Evolutionary conservation across 1,284 basidiomycete genomes (phyloP).

Genomic region (Phellopilus nigrolimitatus): DNA sequence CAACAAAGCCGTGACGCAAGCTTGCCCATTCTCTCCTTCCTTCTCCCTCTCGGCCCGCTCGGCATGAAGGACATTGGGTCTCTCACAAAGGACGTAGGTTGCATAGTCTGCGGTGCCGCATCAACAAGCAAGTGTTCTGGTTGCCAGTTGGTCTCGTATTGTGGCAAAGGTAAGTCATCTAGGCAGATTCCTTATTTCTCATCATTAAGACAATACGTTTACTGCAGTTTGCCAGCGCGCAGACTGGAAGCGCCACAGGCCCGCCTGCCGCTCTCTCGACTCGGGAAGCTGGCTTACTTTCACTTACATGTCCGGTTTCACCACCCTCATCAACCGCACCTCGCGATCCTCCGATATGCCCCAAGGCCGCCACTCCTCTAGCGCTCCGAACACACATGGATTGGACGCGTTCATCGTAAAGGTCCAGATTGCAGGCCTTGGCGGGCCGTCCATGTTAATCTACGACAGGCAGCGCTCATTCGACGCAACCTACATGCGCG

Average conservation of each 20-base stretch:
- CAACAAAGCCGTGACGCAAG: not conserved
- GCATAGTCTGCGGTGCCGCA: slow-evolving; percentile 4
- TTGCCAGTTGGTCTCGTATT: slow-evolving; percentile 13
- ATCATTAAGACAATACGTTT: not conserved
- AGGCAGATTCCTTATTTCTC: not conserved
- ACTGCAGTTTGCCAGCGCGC: slow-evolving; percentile 7
- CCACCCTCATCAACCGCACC: not conserved
- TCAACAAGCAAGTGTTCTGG: slow-evolving; percentile 1
- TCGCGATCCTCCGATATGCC: not conserved
- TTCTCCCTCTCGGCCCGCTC: slow-evolving; percentile 8
- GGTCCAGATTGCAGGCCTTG: not conserved
- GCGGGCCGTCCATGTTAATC: slow-evolving; percentile 3
- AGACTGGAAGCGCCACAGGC: slow-evolving; percentile 13
- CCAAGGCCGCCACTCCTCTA: not conserved
- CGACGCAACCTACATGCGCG: not conserved
- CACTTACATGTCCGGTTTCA: not conserved
- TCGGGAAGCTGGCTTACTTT: slow-evolving; percentile 5
- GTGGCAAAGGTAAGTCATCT: slow-evolving; percentile 7
- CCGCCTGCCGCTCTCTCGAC: slow-evolving; percentile 1
- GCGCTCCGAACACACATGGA: not conserved
- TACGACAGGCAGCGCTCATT: slow-evolving; percentile 11
- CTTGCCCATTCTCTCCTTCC: not conserved
- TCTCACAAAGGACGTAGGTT: slow-evolving; percentile 11
- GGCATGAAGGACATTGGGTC: slow-evolving; percentile 7
- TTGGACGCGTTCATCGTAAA: slow-evolving; percentile 14